phyloP scores from a whole-genome alignment of 306 rosid genomes.

The Quercus engelmannii region DNA sequence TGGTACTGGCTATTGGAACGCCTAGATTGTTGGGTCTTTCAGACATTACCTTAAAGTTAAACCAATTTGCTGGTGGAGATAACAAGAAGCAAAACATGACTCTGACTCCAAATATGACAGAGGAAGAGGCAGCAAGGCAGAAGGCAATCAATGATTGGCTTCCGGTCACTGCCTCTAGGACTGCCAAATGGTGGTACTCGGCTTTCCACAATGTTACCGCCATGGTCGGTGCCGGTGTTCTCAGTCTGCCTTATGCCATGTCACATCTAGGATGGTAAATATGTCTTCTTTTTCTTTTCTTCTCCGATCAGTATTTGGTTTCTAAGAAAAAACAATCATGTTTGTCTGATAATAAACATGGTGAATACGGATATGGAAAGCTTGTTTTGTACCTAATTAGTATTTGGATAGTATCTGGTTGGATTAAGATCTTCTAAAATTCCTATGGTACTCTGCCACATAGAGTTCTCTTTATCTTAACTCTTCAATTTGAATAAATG shows the following conservation, averaged over 20 bases:
- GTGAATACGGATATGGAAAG: no score
- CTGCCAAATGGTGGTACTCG: conserved; percentile 92
- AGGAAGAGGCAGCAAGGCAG: background rate
- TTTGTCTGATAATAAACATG: no score
- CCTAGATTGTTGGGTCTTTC: background rate
- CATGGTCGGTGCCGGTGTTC: conserved; percentile 98
- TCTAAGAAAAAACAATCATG: no score
- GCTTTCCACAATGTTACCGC: conserved; percentile 92
- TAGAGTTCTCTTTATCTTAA: no score
- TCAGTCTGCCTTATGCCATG: conserved; percentile 85
- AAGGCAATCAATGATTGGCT: conserved; percentile 68
- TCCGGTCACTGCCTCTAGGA: conserved; percentile 71
- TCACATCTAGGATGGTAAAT: conserved; percentile 71
- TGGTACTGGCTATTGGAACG: background rate
- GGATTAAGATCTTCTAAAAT: no score
- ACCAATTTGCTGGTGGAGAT: background rate
- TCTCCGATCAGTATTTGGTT: no score
- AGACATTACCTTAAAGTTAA: background rate
- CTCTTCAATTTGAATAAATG: no score
- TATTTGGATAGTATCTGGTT: no score
- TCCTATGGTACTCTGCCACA: no score
- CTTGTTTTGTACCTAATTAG: no score
- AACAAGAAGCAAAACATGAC: conserved; percentile 6
- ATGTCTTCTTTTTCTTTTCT: background rate
- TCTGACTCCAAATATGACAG: background rate